Evolutionary conservation across 1,284 basidiomycete genomes (phyloP).

Genomic region (Cryptococcus sp.): DNA sequence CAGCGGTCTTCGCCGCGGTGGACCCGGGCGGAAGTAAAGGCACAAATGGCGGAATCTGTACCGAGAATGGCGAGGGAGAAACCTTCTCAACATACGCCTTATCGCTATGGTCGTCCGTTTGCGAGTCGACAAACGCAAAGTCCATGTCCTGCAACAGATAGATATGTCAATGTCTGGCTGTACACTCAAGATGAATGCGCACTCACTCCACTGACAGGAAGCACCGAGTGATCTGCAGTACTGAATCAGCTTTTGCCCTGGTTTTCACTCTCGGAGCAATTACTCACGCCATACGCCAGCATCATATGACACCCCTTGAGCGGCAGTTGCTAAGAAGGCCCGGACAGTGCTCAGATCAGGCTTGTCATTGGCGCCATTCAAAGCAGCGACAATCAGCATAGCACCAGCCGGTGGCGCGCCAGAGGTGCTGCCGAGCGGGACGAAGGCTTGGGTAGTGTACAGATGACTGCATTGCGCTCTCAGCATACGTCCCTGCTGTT

Average conservation of each 20-base stretch:
- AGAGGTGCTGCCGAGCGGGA: slow-evolving; percentile 70
- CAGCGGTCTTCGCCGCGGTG: neutral
- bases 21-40: slow-evolving; percentile 4
- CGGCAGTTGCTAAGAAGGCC: slow-evolving; percentile 74
- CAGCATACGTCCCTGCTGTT: slow-evolving; percentile 14
- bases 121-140: slow-evolving; percentile 79
- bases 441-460: slow-evolving; percentile 70
- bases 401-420: slow-evolving; percentile 56
- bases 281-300: slow-evolving; percentile 82
- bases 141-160: slow-evolving; percentile 63
- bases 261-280: neutral
- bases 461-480: slow-evolving; percentile 20
- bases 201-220: slow-evolving; percentile 69
- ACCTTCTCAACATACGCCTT: slow-evolving; percentile 68
- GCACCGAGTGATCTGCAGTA: slow-evolving; percentile 80
- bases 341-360: slow-evolving; percentile 73
- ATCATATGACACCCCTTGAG: slow-evolving; percentile 81
- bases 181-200: neutral
- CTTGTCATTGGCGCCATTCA: slow-evolving; percentile 68
- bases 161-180: slow-evolving; percentile 5
- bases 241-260: neutral
- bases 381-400: slow-evolving; percentile 81
- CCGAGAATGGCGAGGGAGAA: slow-evolving; percentile 19
- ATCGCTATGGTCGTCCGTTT: slow-evolving; percentile 69
- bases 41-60: slow-evolving; percentile 36